phyloP scores from a whole-genome alignment of 345 rosid species.

The Gossypium arboreum region DNA sequence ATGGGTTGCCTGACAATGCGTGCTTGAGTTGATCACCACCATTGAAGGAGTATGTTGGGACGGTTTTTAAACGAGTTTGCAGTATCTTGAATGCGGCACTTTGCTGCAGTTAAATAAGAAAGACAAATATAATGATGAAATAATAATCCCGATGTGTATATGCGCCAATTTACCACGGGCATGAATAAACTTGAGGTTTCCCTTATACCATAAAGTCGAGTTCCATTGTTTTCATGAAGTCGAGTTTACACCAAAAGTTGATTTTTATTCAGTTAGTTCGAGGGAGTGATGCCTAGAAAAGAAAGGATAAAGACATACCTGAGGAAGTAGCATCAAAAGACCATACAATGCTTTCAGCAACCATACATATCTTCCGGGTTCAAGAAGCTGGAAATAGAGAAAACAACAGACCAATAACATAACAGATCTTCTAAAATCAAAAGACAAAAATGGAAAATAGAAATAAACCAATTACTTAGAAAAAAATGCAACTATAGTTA shows the following conservation, averaged over 20 bases:
- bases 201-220: neutral
- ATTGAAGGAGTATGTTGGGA: conserved; percentile 69
- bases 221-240: neutral
- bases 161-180: neutral
- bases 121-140: neutral
- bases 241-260: neutral
- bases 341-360: conserved; percentile 90
- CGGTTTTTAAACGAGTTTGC: conserved; percentile 81
- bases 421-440: neutral
- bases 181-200: neutral
- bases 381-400: conserved; percentile 67
- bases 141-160: neutral
- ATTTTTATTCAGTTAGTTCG: neutral
- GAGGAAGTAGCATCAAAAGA: conserved; percentile 97
- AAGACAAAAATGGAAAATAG: conserved; percentile 9
- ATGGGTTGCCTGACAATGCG: conserved; percentile 68
- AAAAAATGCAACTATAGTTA: conserved; percentile 2
- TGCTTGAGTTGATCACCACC: conserved; percentile 68
- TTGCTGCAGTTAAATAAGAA: conserved; percentile 54
- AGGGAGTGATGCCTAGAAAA: neutral
- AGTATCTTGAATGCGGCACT: conserved; percentile 87
- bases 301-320: conserved; percentile 39
- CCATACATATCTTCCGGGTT: conserved; percentile 88
- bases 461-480: neutral
- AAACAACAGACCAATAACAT: conserved; percentile 9